Evolutionary conservation across 108 stramenopile species (phyloP).

Genomic region (Epithemia pelagica): DNA sequence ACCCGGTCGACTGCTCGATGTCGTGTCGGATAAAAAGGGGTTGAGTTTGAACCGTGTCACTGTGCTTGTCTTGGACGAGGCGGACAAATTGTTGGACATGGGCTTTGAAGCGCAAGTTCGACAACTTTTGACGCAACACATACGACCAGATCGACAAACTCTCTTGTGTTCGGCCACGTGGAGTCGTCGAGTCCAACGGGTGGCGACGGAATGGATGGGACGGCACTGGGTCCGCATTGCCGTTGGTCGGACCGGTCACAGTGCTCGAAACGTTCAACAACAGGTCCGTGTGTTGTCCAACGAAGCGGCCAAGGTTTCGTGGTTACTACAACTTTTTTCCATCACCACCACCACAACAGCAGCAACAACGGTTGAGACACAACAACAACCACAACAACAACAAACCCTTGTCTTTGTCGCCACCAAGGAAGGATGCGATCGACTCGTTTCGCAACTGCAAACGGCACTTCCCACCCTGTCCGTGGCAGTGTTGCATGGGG

Average conservation of each 20-base stretch:
- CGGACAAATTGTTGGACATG: slow-evolving; percentile 85
- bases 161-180: slow-evolving; percentile 70
- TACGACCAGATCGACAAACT: slow-evolving; percentile 77
- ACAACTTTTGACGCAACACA: slow-evolving; percentile 56
- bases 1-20: slow-evolving; percentile 94
- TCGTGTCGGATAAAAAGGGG: slow-evolving; percentile 24
- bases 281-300: slow-evolving; percentile 72
- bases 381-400: slow-evolving; percentile 45
- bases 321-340: slow-evolving; percentile 55
- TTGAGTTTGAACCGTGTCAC: slow-evolving; percentile 26
- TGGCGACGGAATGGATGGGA: slow-evolving; percentile 62
- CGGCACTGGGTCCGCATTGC: slow-evolving; percentile 50
- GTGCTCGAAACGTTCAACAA: slow-evolving; percentile 67
- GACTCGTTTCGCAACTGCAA: slow-evolving; percentile 24
- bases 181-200: slow-evolving; percentile 42
- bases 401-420: slow-evolving; percentile 76
- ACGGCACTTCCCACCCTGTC: slow-evolving; percentile 31
- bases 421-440: slow-evolving; percentile 63
- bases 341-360: too few relatives aligned
- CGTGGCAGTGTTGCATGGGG: slow-evolving; percentile 93
- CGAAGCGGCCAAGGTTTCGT: slow-evolving; percentile 45
- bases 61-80: slow-evolving; percentile 92
- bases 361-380: not conserved
- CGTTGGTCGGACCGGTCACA: slow-evolving; percentile 62
- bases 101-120: slow-evolving; percentile 87